phyloP scores from a whole-genome alignment of 768 basidiomycete species.

The Xerocomus potaroensis region DNA sequence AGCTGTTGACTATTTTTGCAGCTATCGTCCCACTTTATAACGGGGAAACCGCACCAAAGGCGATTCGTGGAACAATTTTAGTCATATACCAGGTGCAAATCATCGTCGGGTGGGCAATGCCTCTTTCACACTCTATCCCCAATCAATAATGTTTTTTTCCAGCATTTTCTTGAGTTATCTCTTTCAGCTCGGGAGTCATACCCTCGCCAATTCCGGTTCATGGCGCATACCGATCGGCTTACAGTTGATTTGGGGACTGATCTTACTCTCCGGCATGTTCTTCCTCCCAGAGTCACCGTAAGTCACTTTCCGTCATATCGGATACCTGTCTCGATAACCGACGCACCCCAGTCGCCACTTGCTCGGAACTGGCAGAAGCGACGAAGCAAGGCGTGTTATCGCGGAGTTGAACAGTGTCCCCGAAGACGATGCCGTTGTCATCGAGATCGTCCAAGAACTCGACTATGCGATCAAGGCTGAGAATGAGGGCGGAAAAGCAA shows the following conservation, averaged over 20 bases:
- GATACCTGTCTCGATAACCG: not conserved
- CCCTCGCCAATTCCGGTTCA: slow-evolving; percentile 51
- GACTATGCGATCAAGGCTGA: slow-evolving; percentile 62
- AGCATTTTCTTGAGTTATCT: slow-evolving; percentile 74
- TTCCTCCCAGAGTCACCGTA: slow-evolving; percentile 79
- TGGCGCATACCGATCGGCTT: slow-evolving; percentile 76
- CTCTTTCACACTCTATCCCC: not conserved
- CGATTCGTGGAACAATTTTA: slow-evolving; percentile 65
- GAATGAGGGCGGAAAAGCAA: slow-evolving; percentile 77
- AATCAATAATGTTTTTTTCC: not conserved
- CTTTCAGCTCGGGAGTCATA: slow-evolving; percentile 63
- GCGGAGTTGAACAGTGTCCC: slow-evolving; percentile 63
- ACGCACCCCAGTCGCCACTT: slow-evolving; percentile 55
- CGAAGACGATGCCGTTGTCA: slow-evolving; percentile 52
- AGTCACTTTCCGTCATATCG: slow-evolving; percentile 19
- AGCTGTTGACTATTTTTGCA: slow-evolving; percentile 10
- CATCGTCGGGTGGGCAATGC: slow-evolving; percentile 53
- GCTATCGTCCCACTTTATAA: slow-evolving; percentile 68
- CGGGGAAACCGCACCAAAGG: slow-evolving; percentile 74
- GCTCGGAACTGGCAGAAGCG: slow-evolving; percentile 50
- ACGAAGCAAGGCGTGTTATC: slow-evolving; percentile 58
- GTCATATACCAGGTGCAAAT: slow-evolving; percentile 78
- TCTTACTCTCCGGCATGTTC: slow-evolving; percentile 64
- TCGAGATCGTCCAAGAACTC: slow-evolving; percentile 60
- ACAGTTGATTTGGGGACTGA: slow-evolving; percentile 65